Conservation (phyloP, 1,284 basidiomycete genomes). For the Rhodotorula sp. region DNA sequence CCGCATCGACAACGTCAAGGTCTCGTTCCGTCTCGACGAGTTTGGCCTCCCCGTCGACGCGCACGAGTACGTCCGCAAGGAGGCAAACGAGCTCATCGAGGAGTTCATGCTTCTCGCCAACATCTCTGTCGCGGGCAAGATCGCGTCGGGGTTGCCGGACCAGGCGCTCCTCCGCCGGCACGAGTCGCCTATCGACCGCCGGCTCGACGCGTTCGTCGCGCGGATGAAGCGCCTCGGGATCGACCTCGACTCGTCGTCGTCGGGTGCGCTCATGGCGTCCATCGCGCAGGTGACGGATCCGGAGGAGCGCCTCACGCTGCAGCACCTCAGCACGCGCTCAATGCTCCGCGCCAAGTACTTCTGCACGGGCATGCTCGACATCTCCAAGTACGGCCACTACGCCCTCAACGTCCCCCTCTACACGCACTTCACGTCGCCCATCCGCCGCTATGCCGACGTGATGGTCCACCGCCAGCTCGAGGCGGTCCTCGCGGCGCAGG, state of each 20-base stretch:
- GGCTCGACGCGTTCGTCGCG: slow-evolving; percentile 73
- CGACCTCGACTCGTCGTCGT: slow-evolving; percentile 74
- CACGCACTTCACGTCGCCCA: slow-evolving; percentile 80
- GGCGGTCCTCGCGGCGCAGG: slow-evolving; percentile 61
- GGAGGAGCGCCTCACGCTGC: slow-evolving; percentile 60
- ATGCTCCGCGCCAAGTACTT: slow-evolving; percentile 95
- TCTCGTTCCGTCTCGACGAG: slow-evolving; percentile 80
- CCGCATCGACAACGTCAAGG: slow-evolving; percentile 67
- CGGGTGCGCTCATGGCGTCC: slow-evolving; percentile 80
- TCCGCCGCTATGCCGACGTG: slow-evolving; percentile 75
- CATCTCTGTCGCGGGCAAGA: slow-evolving; percentile 83
- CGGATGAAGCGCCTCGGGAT: slow-evolving; percentile 82
- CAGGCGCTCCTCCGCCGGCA: slow-evolving; percentile 92
- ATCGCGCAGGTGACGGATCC: slow-evolving; percentile 73
- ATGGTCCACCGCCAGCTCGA: slow-evolving; percentile 96
- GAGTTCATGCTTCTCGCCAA: slow-evolving; percentile 98
- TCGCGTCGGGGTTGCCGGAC: slow-evolving; percentile 90
- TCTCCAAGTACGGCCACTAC: slow-evolving; percentile 95
- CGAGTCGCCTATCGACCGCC: slow-evolving; percentile 86
- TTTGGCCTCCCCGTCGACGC: slow-evolving; percentile 82
- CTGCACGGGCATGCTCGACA: slow-evolving; percentile 98
- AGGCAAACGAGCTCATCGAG: slow-evolving; percentile 82
- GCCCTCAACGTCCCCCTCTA: slow-evolving; percentile 88
- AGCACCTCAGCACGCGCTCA: slow-evolving; percentile 64
- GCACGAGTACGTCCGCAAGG: slow-evolving; percentile 62